Conservation (phyloP, 202 grass and related monocot genomes). For the Carex arenaria region DNA sequence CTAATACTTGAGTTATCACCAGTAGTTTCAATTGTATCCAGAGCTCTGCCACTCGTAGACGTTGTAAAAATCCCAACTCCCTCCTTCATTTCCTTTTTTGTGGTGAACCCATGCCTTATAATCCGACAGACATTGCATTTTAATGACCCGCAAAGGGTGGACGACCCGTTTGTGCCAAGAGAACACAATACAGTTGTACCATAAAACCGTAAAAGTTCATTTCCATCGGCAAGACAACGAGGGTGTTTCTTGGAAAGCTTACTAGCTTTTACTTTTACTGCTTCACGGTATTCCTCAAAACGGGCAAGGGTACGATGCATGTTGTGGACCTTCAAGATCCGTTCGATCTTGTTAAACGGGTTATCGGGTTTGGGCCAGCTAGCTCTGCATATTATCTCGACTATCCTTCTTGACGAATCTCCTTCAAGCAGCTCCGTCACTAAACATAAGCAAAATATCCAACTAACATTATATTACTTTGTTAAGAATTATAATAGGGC, state of each 20-base stretch:
- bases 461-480: neutral
- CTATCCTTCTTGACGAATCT: conserved; percentile 32
- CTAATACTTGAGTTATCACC: neutral
- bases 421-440: conserved; percentile 38
- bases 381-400: conserved; percentile 38
- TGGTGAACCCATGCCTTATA: conserved; percentile 27
- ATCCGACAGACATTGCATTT: conserved; percentile 35
- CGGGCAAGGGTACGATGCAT: conserved; percentile 32
- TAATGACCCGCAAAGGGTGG: conserved; percentile 24
- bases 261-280: conserved; percentile 29
- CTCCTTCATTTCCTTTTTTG: conserved; percentile 32
- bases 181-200: conserved; percentile 27
- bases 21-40: conserved; percentile 18
- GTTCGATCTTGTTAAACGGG: conserved; percentile 23
- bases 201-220: conserved; percentile 35
- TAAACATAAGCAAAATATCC: neutral
- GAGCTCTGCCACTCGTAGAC: conserved; percentile 27
- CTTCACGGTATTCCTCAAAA: conserved; percentile 35
- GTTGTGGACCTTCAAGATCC: conserved; percentile 36
- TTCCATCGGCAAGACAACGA: conserved; percentile 34
- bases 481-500: neutral
- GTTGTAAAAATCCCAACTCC: conserved; percentile 35
- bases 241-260: conserved; percentile 41
- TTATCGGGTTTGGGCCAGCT: conserved; percentile 31
- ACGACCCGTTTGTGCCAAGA: conserved; percentile 15